Percentiles rank a stretch among this genome's conserved stretches.
phyloP scores from a whole-genome alignment of 2,329 filamentous ascomycete genomes.

The Paecilomyces niveus region DNA sequence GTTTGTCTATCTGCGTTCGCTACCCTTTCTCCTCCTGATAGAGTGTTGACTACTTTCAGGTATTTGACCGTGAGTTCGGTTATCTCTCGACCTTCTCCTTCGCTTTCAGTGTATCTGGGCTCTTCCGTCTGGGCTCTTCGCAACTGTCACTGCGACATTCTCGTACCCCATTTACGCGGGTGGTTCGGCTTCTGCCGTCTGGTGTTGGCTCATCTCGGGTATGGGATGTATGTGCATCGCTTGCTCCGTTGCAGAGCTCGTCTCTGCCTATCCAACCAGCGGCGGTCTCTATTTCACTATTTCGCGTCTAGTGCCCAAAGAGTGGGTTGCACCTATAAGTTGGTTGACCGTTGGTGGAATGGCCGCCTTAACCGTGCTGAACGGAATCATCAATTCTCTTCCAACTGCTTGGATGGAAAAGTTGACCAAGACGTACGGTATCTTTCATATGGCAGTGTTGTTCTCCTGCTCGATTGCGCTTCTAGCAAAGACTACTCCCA shows the following conservation, averaged over 20 bases:
- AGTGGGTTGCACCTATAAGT: constrained; percentile 43
- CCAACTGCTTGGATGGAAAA: constrained; percentile 52
- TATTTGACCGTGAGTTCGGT: too few relatives aligned
- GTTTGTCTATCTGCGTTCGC: too few relatives aligned
- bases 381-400: constrained; percentile 49
- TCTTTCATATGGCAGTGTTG: constrained; percentile 41
- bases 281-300: constrained; percentile 52
- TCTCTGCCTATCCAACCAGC: constrained; percentile 53
- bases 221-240: constrained; percentile 51
- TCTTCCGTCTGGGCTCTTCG: too few relatives aligned
- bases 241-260: constrained; percentile 49
- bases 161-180: too few relatives aligned
- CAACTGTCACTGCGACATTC: too few relatives aligned
- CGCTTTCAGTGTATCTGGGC: too few relatives aligned
- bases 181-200: constrained; percentile 48
- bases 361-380: constrained; percentile 47
- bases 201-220: constrained; percentile 54
- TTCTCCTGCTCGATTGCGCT: constrained; percentile 47
- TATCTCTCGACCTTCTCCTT: too few relatives aligned
- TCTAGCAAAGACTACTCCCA: constrained; percentile 24
- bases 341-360: constrained; percentile 51
- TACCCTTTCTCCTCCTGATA: too few relatives aligned
- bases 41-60: too few relatives aligned
- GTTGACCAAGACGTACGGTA: constrained; percentile 51
- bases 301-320: constrained; percentile 44